Evolutionary conservation across 176 grass and related monocot species (phyloP), one percentile per base, ranked within the genome.

Genomic region (Cenchrus purpureus): DNA sequence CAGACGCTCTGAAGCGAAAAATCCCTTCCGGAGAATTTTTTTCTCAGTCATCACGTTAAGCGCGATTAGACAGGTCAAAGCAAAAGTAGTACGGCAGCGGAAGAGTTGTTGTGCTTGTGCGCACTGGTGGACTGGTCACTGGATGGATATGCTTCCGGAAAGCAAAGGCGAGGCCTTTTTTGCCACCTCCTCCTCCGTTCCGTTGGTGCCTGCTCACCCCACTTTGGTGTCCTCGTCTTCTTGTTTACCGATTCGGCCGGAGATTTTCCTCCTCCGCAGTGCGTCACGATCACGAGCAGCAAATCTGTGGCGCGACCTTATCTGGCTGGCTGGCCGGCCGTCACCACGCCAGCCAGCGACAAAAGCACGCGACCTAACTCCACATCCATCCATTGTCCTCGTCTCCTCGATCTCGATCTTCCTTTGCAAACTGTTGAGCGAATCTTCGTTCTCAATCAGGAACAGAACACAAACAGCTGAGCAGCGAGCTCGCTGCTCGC

Each of bases 111-210:
- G n/a, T n/a, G n/a, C n/a, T 31, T 40, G 37, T 0, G 12, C 4
- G 46, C 14, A 54, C 71, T 74, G 72, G 15, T 34, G 54, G 20
- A 28, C 37, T 40, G 37, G 4, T 40, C 37, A 5, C 45, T 46
- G 28, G 74, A 78, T 50, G 54, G 54, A 56, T 56, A 70, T 67
- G 83, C 53, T n/a, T 19, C 72, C 63, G 22, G 68, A 46, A 46
- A 46, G 45, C 45, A 46, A 46, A 46, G 17, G 13, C 17, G 52
- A 34, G 29, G 17, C 6, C 13, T 69, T 29, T 12, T 17, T 19
- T 1, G 9, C 22, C 19, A 19, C 37, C 75, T 62, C 17, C 17
- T 48, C 34, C 34, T 40, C 37, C 37, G 37, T 40, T 40, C 40
- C 53, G 64, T 57, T 42, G 40, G 74, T 71, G 74, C 53, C 25